Conservation (phyloP, 2,329 filamentous ascomycete species). For the Knufia petricola region DNA sequence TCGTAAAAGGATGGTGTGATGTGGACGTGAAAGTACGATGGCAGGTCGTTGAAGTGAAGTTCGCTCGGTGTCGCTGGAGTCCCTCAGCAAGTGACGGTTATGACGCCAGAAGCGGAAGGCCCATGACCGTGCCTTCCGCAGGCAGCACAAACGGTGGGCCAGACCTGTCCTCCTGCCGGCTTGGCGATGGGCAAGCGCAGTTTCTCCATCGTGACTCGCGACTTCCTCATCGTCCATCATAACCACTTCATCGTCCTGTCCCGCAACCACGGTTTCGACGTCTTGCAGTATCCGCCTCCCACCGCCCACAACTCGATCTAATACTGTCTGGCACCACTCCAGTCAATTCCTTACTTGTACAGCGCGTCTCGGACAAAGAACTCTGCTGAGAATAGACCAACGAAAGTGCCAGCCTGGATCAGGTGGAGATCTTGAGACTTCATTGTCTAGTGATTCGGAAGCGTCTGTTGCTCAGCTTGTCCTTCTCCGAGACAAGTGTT, state of each 20-base stretch:
- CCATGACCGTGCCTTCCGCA: not conserved
- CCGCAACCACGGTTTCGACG: not conserved
- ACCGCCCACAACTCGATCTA: too few relatives aligned
- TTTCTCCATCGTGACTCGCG: not conserved
- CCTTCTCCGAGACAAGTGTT: not conserved
- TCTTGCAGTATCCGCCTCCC: not conserved
- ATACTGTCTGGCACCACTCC: too few relatives aligned
- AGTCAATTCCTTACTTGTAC: too few relatives aligned
- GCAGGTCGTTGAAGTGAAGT: not conserved
- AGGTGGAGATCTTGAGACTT: constrained; percentile 6
- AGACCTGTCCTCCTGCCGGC: not conserved
- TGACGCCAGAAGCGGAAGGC: not conserved
- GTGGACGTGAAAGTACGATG: not conserved
- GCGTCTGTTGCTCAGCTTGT: constrained; percentile 1
- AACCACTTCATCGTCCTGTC: not conserved
- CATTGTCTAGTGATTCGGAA: constrained; percentile 5
- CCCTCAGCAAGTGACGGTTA: not conserved
- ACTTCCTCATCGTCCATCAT: not conserved
- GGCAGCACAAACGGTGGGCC: not conserved
- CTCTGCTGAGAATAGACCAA: not conserved
- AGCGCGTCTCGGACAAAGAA: not conserved
- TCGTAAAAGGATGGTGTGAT: not conserved
- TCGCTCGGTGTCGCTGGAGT: not conserved
- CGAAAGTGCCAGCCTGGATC: not conserved
- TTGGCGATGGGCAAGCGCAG: not conserved